These are phyloP conservation scores for Zygosaccharomyces pseudobailii DNA, from an alignment of 1,139 yeast genomes.

Conservation along the genomic window DNA sequence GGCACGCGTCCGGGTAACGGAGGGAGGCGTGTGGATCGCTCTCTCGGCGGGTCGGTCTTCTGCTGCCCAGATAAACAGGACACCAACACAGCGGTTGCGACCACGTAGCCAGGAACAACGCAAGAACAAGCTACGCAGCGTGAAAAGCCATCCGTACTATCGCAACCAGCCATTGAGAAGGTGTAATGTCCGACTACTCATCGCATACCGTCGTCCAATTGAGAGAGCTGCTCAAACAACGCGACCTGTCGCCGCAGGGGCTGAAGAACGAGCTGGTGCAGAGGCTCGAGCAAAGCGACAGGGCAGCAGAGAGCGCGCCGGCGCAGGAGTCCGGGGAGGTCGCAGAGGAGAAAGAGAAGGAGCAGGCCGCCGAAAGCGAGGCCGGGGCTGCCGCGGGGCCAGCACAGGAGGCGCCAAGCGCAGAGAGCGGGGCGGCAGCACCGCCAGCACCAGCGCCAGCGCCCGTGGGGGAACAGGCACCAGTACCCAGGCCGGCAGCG, in stretches of 20 bases:
- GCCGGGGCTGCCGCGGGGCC: constrained; percentile 15
- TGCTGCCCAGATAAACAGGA: neutral
- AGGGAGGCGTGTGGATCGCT: neutral
- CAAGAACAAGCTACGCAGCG: too few relatives aligned
- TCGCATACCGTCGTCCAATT: constrained; percentile 74
- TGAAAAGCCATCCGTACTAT: neutral
- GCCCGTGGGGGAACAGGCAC: too few relatives aligned
- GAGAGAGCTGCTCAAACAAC: constrained; percentile 66
- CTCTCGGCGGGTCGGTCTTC: neutral
- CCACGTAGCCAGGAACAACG: neutral
- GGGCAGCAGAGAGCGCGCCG: constrained; percentile 8
- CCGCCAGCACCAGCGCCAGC: constrained; percentile 12
- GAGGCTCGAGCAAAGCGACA: constrained; percentile 48
- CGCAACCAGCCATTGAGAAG: neutral
- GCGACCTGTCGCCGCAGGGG: constrained; percentile 70
- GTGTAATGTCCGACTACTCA: constrained; percentile 54
- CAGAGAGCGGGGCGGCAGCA: constrained; percentile 7
- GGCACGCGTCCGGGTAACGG: neutral
- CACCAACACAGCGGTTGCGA: neutral
- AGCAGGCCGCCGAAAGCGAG: constrained; percentile 4
- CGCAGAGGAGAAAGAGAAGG: too few relatives aligned
- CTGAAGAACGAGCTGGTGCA: constrained; percentile 78
- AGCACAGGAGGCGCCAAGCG: constrained; percentile 12
- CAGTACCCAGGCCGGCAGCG: too few relatives aligned
- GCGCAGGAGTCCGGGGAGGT: neutral